Evolutionary conservation across 495 filamentous ascomycete species (phyloP), one percentile per base, ranked within the genome.

Genomic region (Sporormia fimetaria): DNA sequence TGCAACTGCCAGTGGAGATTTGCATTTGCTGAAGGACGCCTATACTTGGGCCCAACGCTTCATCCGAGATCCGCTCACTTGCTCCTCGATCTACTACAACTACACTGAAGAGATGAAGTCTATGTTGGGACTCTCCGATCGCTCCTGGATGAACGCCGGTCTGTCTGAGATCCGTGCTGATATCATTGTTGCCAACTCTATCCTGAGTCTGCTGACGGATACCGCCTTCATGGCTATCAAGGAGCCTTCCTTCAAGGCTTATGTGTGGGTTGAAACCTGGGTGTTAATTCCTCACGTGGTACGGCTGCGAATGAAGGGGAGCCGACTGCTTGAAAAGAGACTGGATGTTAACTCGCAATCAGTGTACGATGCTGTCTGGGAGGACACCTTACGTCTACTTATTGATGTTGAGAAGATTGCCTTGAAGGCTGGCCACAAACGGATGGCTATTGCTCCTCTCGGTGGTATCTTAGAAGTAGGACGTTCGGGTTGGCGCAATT

Each of bases 11-110:
- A 59, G 53, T 31, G 52, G 56, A 3, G 51, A 44, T 21, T 35
- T 59, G 6, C 40, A 55, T 6, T 20, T 57, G 10, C 57, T 56
- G 21, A 30, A 34, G 11, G 46, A 59, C 20, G 52, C 45, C 21
- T 12, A 54, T 10, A 15, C 44, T 18, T 63, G 59, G 59, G 34
- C 50, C n/a, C 52, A 51, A 4, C 59, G 59, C 4, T 63, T 53
- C 27, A 39, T 52, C 17, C 56, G 52, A 12, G 59, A 63, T 28
- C 47, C 56, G 6, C 44, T 59, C 28, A 55, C 56, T 4, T 20
- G 45, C 8, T 40, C 44, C 28, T 21, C 23, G 4, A 20, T 63
- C 6, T 56, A 47, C 33, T 21, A 37, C 20, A 12, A 37, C 20
- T 21, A 40, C 4, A 30, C 33, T 29, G 17, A n/a, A 7, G 49